A percentile compares a stretch with the other conserved stretches of the same genome.
Conservation (phyloP, 441 rosid species). For the Sinapis alba region DNA sequence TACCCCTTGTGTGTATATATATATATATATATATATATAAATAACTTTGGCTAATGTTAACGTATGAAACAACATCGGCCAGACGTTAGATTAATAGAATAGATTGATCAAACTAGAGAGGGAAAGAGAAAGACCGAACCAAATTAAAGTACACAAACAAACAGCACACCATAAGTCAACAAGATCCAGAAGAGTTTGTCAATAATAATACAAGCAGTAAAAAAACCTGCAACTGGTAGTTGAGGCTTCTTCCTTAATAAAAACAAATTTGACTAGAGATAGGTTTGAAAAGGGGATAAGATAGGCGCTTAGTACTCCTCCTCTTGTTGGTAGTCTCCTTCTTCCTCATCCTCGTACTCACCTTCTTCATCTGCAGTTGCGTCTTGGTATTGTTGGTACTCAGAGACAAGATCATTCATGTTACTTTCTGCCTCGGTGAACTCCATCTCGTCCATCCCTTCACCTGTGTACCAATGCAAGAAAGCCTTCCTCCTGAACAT, state of each 20-base stretch:
- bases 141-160: constrained; percentile 6
- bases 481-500: constrained; percentile 23
- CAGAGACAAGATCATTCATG: constrained; percentile 12
- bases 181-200: constrained; percentile 11
- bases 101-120: neutral
- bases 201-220: constrained; percentile 14
- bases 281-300: neutral
- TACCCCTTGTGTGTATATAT: no score
- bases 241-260: neutral
- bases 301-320: neutral
- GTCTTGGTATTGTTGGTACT: constrained; percentile 18
- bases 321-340: constrained; percentile 14
- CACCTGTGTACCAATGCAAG: constrained; percentile 20
- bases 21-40: no score
- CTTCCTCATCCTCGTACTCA: constrained; percentile 15
- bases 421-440: constrained; percentile 16
- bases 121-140: neutral
- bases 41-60: no score
- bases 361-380: constrained; percentile 18
- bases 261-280: neutral
- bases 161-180: constrained; percentile 3
- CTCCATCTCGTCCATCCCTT: constrained; percentile 20
- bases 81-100: neutral
- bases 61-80: neutral
- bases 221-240: constrained; percentile 10